phyloP scores from a whole-genome alignment of 106 monocot genomes.

The Platanthera guangdongensis region DNA sequence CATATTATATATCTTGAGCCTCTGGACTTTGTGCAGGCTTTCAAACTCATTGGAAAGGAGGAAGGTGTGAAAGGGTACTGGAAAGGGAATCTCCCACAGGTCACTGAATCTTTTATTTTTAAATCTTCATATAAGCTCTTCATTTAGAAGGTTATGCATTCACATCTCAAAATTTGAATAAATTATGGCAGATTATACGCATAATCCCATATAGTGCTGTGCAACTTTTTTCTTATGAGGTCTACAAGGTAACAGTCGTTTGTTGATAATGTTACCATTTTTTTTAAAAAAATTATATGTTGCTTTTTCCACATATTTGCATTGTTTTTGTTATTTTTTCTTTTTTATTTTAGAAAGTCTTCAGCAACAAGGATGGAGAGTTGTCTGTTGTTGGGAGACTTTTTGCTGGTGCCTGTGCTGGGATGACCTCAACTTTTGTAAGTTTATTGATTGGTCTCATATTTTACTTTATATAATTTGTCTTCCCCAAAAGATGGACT shows the following conservation, averaged over 20 bases:
- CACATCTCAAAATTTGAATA: conserved; percentile 10
- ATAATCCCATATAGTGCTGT: conserved; percentile 94
- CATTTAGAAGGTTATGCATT: background rate
- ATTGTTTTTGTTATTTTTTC: conserved; percentile 2
- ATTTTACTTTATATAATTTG: background rate
- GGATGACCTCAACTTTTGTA: conserved; percentile 97
- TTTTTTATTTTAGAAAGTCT: conserved; percentile 58
- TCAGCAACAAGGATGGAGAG: conserved; percentile 60
- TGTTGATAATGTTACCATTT: background rate
- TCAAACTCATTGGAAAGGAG: conserved; percentile 53
- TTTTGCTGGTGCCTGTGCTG: conserved; percentile 92
- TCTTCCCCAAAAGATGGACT: background rate
- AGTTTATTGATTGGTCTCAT: conserved; percentile 15
- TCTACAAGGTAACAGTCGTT: conserved; percentile 63
- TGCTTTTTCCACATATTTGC: background rate
- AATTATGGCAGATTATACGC: conserved; percentile 66
- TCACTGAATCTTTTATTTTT: conserved; percentile 9
- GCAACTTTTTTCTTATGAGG: conserved; percentile 91
- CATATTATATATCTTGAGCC: background rate
- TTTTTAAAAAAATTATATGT: background rate
- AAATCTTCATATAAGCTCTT: background rate
- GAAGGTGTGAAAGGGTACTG: conserved; percentile 89
- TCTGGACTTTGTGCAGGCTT: conserved; percentile 40
- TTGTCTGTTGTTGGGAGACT: conserved; percentile 87
- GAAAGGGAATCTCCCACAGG: conserved; percentile 99